Evolutionary conservation across 345 rosid genomes (phyloP).

Genomic region (Gossypium rotundifolium): DNA sequence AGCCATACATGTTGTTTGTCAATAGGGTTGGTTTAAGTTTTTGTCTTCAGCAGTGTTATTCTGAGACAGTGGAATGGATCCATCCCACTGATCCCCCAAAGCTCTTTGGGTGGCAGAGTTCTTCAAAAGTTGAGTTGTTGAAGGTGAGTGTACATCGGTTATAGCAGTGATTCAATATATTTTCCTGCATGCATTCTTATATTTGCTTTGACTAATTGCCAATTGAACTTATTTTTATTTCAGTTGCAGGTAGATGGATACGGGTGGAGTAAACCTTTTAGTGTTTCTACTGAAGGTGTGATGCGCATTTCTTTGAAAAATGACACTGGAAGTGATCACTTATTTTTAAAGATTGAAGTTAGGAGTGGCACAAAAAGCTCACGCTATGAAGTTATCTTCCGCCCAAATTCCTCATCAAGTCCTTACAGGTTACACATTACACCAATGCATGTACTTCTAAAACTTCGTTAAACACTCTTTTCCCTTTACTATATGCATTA

Average conservation of each 20-base stretch:
- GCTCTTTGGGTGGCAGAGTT: constrained; percentile 71
- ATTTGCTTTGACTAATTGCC: constrained; percentile 2
- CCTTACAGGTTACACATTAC: constrained; percentile 69
- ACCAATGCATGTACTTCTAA: not conserved
- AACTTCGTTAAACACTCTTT: not conserved
- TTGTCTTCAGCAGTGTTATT: constrained; percentile 84
- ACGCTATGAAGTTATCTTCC: constrained; percentile 83
- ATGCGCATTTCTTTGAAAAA: constrained; percentile 64
- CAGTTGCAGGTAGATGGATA: constrained; percentile 75
- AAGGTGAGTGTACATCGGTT: constrained; percentile 45
- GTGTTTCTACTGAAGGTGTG: constrained; percentile 66
- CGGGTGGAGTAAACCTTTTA: constrained; percentile 86
- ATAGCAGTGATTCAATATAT: not conserved
- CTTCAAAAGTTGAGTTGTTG: constrained; percentile 55
- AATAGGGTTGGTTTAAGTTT: constrained; percentile 72
- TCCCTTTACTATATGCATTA: not conserved
- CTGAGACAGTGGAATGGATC: constrained; percentile 73
- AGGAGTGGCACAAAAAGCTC: constrained; percentile 89
- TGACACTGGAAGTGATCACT: constrained; percentile 42
- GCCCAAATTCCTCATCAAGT: constrained; percentile 71
- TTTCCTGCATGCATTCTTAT: not conserved
- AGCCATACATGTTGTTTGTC: constrained; percentile 77
- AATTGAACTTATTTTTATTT: constrained; percentile 18
- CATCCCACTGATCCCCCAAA: constrained; percentile 87
- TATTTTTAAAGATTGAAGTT: constrained; percentile 71